Conservation (phyloP, 2,329 filamentous ascomycete species). For the Chaetoscypha palmicola region DNA sequence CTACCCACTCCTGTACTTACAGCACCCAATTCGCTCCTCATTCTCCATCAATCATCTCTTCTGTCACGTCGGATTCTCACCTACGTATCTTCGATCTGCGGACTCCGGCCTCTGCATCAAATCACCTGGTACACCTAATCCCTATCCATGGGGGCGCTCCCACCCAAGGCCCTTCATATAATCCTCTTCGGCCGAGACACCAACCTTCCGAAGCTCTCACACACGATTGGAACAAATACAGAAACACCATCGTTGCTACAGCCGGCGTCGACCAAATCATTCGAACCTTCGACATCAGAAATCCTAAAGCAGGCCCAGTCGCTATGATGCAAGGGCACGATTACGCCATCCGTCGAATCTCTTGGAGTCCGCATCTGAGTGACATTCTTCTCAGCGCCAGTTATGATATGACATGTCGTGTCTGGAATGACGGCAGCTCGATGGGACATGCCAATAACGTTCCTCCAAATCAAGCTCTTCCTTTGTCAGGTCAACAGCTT, state of each 20-base stretch:
- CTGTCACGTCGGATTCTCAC: conserved; percentile 82
- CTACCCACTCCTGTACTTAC: conserved; percentile 91
- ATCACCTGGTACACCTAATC: conserved; percentile 77
- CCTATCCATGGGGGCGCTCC: conserved; percentile 65
- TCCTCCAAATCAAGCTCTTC: conserved; percentile 29
- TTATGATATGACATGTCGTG: conserved; percentile 95
- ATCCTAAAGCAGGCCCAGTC: conserved; percentile 63
- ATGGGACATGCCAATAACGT: conserved; percentile 32
- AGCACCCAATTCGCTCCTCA: conserved; percentile 86
- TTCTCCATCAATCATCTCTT: conserved; percentile 76
- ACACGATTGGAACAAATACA: conserved; percentile 99
- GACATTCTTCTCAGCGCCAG: conserved; percentile 83
- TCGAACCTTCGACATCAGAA: conserved; percentile 84
- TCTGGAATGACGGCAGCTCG: conserved; percentile 74
- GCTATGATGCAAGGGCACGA: conserved; percentile 76
- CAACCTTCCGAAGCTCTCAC: conserved; percentile 67
- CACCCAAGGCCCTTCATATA: conserved; percentile 22
- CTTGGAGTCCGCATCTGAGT: conserved; percentile 91
- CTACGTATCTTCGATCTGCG: conserved; percentile 88
- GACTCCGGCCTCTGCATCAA: conserved; percentile 75
- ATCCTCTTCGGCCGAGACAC: conserved; percentile 27
- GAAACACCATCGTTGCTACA: conserved; percentile 74
- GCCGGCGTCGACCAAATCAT: conserved; percentile 84
- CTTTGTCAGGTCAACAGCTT: conserved; percentile 27
- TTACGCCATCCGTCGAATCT: conserved; percentile 78